Evolutionary conservation across 2,329 filamentous ascomycete species (phyloP).

Genomic region (Lachnellula willkommii): DNA sequence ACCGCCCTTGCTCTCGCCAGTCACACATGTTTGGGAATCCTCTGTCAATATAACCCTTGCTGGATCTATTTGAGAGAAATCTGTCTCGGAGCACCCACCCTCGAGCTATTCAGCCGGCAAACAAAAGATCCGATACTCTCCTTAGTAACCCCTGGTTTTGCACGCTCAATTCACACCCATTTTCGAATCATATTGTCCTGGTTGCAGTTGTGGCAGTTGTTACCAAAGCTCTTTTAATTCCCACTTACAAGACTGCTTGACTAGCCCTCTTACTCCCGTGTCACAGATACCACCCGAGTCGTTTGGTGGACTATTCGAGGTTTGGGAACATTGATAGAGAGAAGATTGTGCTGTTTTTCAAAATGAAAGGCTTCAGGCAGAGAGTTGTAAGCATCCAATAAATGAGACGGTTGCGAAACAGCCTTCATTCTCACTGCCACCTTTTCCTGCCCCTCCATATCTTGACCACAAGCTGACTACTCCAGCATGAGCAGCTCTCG

Average conservation of each 20-base stretch:
- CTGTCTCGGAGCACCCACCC: neutral
- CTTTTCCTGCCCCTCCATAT: neutral
- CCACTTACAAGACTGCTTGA: neutral
- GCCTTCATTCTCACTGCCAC: neutral
- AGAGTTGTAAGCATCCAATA: conserved; percentile 69
- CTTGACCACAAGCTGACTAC: conserved; percentile 39
- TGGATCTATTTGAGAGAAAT: neutral
- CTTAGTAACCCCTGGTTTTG: too few relatives aligned
- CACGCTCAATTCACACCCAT: too few relatives aligned
- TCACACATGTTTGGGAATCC: neutral
- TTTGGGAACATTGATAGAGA: neutral
- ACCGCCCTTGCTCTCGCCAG: neutral
- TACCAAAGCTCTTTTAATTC: too few relatives aligned
- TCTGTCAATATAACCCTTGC: neutral
- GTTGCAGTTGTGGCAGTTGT: too few relatives aligned
- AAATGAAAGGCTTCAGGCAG: conserved; percentile 96
- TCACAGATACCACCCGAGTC: neutral
- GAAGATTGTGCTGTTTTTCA: conserved; percentile 31
- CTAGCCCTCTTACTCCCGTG: neutral
- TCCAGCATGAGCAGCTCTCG: conserved; percentile 76
- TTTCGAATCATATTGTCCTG: too few relatives aligned
- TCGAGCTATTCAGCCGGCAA: neutral
- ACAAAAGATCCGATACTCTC: neutral
- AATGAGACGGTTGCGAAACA: neutral
- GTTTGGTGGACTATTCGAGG: neutral